These are phyloP conservation scores for Gaertneriomyces semiglobifer DNA, from an alignment of 192 early-diverging fungal species.

Conservation along the genomic window DNA sequence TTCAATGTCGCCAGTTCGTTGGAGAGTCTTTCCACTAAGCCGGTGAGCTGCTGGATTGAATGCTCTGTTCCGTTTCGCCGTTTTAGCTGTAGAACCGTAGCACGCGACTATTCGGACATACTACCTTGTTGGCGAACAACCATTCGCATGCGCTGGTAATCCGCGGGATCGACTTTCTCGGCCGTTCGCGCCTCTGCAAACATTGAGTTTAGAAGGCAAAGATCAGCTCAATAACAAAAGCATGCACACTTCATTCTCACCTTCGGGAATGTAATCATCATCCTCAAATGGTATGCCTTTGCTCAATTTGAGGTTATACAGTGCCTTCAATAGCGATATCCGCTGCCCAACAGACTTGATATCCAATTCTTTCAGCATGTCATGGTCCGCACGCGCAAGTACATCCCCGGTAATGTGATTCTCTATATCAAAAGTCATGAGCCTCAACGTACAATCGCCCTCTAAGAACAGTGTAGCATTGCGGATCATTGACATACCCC, in stretches of 20 bases:
- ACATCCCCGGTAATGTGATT: constrained; percentile 88
- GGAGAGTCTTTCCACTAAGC: constrained; percentile 13
- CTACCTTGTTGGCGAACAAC: constrained; percentile 2
- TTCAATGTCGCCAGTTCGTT: constrained; percentile 18
- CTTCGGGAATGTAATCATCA: constrained; percentile 73
- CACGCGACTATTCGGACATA: neutral
- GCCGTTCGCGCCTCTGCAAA: neutral
- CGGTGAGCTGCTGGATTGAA: no score
- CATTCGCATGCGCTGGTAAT: neutral
- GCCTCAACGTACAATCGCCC: neutral
- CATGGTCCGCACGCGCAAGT: constrained; percentile 84
- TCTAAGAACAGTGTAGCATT: neutral
- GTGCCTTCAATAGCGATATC: constrained; percentile 82
- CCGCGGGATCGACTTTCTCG: constrained; percentile 1
- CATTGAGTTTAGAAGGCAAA: no score
- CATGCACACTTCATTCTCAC: neutral
- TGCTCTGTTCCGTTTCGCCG: no score
- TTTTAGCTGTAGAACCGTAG: no score
- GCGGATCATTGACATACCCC: constrained; percentile 10
- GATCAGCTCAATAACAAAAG: no score
- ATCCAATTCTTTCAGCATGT: constrained; percentile 82
- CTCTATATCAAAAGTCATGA: constrained; percentile 46
- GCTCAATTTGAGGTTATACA: constrained; percentile 79
- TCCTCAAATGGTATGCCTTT: constrained; percentile 75
- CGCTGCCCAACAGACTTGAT: constrained; percentile 83